Evolutionary conservation across 306 rosid genomes (phyloP), one percentile per base, ranked within the genome.

Genomic region (Cyamopsis tetragonoloba): DNA sequence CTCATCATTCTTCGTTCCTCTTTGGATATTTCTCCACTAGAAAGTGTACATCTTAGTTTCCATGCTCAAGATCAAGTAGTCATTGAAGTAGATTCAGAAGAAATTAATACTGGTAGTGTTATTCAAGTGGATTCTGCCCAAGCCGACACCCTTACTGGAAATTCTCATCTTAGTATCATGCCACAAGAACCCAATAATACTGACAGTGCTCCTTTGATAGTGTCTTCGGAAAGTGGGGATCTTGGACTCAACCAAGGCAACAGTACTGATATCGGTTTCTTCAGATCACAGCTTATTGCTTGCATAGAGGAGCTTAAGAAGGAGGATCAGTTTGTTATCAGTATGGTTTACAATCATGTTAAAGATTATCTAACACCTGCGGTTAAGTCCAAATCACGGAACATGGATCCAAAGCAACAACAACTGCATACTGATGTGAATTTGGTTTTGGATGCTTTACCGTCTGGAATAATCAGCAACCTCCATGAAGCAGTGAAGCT

Each of bases 401-500:
- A n/a, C n/a, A n/a, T n/a, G n/a, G n/a, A n/a, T n/a, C n/a, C n/a
- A n/a, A n/a, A n/a, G n/a, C n/a, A n/a, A n/a, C 35, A 4, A 8
- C 17, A 39, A 0, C n/a, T 3, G 20, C 48, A 4, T 42, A 14
- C 5, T 3, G 79, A 83, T 41, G 79, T 75, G 46, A 87, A 87
- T 56, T 64, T 85, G 67, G 59, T 87, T 32, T 68, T 87, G 14
- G 95, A 88, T 12, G 82, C 83, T 46, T 83, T 82, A 0, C 91
- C 89, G 3, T 73, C 89, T 0, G 85, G 63, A 2, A 87, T 79
- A 0, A 67, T 85, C 53, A 71, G 72, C 70, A 83, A 87, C 15
- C 92, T 90, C 50, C 88, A 83, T 19, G 86, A 87, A 49, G 82
- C 81, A 3, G 91, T 80, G 37, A 85, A 87, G 75, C 79, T 83